Percentiles rank a stretch among this genome's conserved stretches.
phyloP scores from a whole-genome alignment of 2,329 filamentous ascomycete species.

The Colletotrichum noveboracense region DNA sequence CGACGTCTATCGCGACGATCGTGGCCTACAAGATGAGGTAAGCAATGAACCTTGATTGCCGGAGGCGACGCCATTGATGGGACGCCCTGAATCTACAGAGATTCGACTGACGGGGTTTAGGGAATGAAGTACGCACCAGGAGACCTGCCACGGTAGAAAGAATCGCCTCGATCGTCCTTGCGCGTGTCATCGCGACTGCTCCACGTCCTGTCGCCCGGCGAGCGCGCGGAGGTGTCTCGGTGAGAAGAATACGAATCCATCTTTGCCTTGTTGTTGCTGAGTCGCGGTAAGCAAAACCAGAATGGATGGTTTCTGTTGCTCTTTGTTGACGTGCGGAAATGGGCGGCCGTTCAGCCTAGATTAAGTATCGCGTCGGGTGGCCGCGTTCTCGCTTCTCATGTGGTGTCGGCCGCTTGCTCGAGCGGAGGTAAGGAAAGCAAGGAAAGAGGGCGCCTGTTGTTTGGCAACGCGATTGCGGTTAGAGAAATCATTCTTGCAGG shows the following conservation, averaged over 20 bases:
- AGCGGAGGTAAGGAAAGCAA: conserved; percentile 30
- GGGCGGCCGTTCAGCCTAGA: conserved; percentile 5
- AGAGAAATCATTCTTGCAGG: conserved; percentile 54
- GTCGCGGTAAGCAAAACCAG: not conserved
- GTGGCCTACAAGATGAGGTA: conserved; percentile 44
- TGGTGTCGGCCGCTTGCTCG: conserved; percentile 26
- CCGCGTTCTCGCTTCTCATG: conserved; percentile 29
- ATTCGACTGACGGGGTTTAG: not conserved
- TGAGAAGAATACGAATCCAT: conserved; percentile 64
- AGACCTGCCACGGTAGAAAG: conserved; percentile 70
- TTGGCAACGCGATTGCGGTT: conserved; percentile 60
- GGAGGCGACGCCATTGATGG: not conserved
- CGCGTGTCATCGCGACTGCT: conserved; percentile 56
- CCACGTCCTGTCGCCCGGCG: conserved; percentile 59
- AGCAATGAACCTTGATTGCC: not conserved
- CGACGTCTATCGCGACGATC: conserved; percentile 67
- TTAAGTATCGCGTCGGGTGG: conserved; percentile 26
- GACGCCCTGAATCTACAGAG: not conserved
- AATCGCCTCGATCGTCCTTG: conserved; percentile 62
- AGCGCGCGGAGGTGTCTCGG: conserved; percentile 57
- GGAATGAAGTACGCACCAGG: conserved; percentile 62
- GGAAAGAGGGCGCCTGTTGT: conserved; percentile 45
- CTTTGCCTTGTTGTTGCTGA: not conserved
- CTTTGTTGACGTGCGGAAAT: not conserved
- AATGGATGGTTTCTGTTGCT: not conserved